These are phyloP conservation scores for Fusarium sp. DNA, from an alignment of 2,329 filamentous ascomycete genomes.

Conservation along the genomic window DNA sequence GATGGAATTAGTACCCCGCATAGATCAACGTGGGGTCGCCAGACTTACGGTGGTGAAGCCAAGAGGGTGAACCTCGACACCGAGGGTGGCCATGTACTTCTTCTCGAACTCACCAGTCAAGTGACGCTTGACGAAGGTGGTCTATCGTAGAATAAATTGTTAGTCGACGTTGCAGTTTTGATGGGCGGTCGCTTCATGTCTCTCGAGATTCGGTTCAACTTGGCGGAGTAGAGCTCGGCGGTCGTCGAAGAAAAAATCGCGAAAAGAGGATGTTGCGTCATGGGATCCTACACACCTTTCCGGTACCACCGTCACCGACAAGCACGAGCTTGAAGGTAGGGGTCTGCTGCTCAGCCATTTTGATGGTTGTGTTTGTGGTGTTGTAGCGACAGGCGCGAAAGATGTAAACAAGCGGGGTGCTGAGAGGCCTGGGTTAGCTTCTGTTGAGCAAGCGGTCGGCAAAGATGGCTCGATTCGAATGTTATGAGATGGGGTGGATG, in stretches of 20 bases:
- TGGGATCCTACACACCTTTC: slow-evolving; percentile 76
- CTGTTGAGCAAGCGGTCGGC: slow-evolving; percentile 29
- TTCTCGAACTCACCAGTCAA: slow-evolving; percentile 99
- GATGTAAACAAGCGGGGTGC: slow-evolving; percentile 63
- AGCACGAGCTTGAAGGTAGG: slow-evolving; percentile 99
- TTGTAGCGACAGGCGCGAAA: slow-evolving; percentile 46
- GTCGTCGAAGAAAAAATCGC: slow-evolving; percentile 37
- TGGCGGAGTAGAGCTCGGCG: slow-evolving; percentile 42
- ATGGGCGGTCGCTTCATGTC: slow-evolving; percentile 19
- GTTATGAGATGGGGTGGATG: slow-evolving; percentile 1
- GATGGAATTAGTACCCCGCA: slow-evolving; percentile 46
- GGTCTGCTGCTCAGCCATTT: slow-evolving; percentile 71
- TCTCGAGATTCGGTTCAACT: slow-evolving; percentile 25
- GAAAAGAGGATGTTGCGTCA: slow-evolving; percentile 29
- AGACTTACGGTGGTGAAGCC: slow-evolving; percentile 93
- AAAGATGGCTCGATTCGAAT: slow-evolving; percentile 25
- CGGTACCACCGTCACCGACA: slow-evolving; percentile 98
- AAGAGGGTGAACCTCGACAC: slow-evolving; percentile 99
- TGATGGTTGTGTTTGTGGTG: slow-evolving; percentile 47
- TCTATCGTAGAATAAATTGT: slow-evolving; percentile 66
- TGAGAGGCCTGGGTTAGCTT: slow-evolving; percentile 51
- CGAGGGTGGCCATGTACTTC: slow-evolving; percentile 99
- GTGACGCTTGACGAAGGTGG: slow-evolving; percentile 99
- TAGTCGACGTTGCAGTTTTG: slow-evolving; percentile 30
- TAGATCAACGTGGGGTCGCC: slow-evolving; percentile 38